Conservation (phyloP, 1,284 basidiomycete species). For the Pisolithus thermaeus region DNA sequence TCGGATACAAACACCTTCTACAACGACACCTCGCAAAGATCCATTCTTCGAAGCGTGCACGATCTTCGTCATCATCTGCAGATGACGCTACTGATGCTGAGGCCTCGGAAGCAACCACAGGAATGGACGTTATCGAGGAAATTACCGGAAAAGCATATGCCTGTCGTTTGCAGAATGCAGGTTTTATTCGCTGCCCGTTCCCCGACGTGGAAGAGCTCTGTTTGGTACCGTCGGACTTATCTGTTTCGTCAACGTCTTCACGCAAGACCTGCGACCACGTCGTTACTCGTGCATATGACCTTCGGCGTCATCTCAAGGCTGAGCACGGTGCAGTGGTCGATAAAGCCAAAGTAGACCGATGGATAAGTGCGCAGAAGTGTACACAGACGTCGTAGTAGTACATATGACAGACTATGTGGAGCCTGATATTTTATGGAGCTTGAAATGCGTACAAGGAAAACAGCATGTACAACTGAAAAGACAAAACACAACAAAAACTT, state of each 20-base stretch:
- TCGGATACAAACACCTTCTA: constrained; percentile 81
- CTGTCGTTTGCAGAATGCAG: constrained; percentile 20
- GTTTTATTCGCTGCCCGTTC: constrained; percentile 51
- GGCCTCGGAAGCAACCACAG: constrained; percentile 8
- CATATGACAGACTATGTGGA: too few relatives aligned
- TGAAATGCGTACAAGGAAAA: too few relatives aligned
- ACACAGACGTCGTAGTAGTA: not conserved
- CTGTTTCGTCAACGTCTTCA: constrained; percentile 8
- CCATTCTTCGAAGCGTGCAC: constrained; percentile 31
- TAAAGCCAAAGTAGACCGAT: constrained; percentile 56
- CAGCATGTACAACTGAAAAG: too few relatives aligned
- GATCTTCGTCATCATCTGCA: constrained; percentile 12
- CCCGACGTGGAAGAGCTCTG: constrained; percentile 36
- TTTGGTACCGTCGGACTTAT: constrained; percentile 2
- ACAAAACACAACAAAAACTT: too few relatives aligned
- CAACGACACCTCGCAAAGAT: constrained; percentile 63
- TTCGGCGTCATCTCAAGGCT: constrained; percentile 70
- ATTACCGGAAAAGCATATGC: constrained; percentile 65
- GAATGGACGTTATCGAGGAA: constrained; percentile 41
- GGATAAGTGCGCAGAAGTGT: constrained; percentile 36
- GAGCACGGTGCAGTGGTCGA: constrained; percentile 57
- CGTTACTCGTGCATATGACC: constrained; percentile 59
- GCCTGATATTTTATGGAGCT: too few relatives aligned
- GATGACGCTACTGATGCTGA: constrained; percentile 20
- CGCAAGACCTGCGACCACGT: constrained; percentile 53